These are phyloP conservation scores for Wickerhamiella azymoides DNA, from an alignment of 805 yeast species.

Conservation along the genomic window DNA sequence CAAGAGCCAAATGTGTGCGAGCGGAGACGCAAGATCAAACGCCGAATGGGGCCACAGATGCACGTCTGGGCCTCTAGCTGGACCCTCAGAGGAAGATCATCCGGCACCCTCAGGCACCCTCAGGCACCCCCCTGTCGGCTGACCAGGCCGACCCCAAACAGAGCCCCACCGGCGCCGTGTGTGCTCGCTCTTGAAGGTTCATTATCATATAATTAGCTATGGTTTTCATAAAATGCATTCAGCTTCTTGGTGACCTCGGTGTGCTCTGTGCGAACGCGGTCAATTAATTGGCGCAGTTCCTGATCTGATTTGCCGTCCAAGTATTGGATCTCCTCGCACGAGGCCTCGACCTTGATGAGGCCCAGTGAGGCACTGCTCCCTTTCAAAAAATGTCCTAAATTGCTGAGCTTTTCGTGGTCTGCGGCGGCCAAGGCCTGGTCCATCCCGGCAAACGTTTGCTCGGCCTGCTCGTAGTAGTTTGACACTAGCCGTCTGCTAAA, in stretches of 20 bases:
- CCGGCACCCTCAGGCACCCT: no score
- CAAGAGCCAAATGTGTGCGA: no score
- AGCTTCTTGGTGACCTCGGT: slow-evolving; percentile 23
- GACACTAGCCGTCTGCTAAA: slow-evolving; percentile 65
- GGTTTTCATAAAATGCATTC: slow-evolving; percentile 18
- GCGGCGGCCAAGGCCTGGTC: slow-evolving; percentile 33
- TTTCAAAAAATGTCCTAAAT: slow-evolving; percentile 81
- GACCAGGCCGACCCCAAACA: no score
- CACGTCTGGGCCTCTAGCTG: no score
- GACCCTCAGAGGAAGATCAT: no score
- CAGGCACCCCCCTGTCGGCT: background rate
- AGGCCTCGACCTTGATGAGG: slow-evolving; percentile 59
- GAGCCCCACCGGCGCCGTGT: no score
- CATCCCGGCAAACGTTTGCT: slow-evolving; percentile 61
- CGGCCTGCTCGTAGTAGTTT: slow-evolving; percentile 83
- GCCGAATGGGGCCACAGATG: no score
- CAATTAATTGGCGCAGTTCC: slow-evolving; percentile 20
- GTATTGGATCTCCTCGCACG: slow-evolving; percentile 90
- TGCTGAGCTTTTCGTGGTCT: slow-evolving; percentile 45
- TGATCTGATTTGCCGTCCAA: slow-evolving; percentile 33
- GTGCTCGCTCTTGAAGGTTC: no score
- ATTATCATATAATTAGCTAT: background rate
- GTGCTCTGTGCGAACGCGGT: slow-evolving; percentile 25
- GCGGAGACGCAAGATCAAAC: no score
- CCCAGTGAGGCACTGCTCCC: slow-evolving; percentile 96